phyloP scores from a whole-genome alignment of 2,329 filamentous ascomycete species.

The Aspergillus tanneri region DNA sequence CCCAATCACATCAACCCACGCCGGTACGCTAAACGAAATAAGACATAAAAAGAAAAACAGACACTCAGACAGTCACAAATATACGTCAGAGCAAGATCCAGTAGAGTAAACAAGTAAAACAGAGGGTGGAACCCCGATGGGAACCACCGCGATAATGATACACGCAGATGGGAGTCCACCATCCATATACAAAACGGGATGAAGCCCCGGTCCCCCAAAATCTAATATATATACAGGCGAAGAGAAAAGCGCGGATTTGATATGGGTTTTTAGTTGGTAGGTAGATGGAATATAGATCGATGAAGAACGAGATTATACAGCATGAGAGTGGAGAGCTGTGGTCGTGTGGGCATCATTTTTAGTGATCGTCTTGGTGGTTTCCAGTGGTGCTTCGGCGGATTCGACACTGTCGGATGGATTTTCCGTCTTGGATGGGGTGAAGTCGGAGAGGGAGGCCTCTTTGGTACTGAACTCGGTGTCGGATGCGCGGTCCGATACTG shows the following conservation, averaged over 20 bases:
- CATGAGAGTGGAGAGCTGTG: neutral
- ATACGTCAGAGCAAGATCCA: neutral
- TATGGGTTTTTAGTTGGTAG: too few species aligned
- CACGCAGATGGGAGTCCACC: neutral
- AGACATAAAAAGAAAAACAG: neutral
- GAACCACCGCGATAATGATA: neutral
- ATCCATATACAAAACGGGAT: too few species aligned
- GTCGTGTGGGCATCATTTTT: neutral
- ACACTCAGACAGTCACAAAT: neutral
- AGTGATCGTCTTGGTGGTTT: neutral
- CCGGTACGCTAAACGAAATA: conserved; percentile 3
- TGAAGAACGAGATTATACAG: neutral
- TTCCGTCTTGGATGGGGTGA: conserved; percentile 1
- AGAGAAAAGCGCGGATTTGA: too few species aligned
- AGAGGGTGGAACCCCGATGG: too few species aligned
- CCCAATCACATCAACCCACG: neutral
- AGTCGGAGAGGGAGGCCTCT: conserved; percentile 5
- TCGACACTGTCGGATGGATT: neutral
- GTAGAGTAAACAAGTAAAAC: too few species aligned
- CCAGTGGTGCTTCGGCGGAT: neutral
- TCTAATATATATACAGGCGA: neutral
- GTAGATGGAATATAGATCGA: too few species aligned
- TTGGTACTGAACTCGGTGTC: conserved; percentile 12
- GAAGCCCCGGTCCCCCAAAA: neutral
- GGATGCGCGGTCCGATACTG: conserved; percentile 23